phyloP scores from a whole-genome alignment of 257 asterid genomes.

The Anisodus tanguticus region DNA sequence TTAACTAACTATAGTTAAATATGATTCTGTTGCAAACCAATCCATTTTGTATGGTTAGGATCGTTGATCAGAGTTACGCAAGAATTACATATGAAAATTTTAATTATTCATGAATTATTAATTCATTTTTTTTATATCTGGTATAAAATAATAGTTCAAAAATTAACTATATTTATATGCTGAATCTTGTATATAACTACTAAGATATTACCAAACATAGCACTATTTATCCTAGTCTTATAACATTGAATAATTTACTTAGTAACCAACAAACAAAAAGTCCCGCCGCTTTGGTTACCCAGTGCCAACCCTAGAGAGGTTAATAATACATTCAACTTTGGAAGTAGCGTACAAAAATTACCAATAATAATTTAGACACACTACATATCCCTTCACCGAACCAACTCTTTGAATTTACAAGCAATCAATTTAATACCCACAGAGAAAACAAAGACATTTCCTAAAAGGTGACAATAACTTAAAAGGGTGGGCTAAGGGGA shows the following conservation, averaged over 20 bases:
- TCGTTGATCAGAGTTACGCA: too few relatives aligned
- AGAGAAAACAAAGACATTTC: background rate
- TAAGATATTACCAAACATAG: too few relatives aligned
- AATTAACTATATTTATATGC: too few relatives aligned
- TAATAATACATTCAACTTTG: background rate
- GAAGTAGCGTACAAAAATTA: background rate
- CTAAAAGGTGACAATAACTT: constrained; percentile 14
- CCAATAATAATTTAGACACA: background rate
- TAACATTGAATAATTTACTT: background rate
- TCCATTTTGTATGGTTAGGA: too few relatives aligned
- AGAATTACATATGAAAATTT: too few relatives aligned
- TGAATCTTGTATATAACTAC: too few relatives aligned
- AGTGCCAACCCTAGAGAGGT: background rate
- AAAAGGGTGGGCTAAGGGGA: background rate
- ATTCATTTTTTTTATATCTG: too few relatives aligned
- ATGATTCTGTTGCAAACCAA: too few relatives aligned
- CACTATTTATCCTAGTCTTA: too few relatives aligned
- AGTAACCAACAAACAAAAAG: background rate
- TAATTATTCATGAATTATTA: too few relatives aligned
- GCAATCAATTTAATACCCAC: background rate
- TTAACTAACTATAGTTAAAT: too few relatives aligned
- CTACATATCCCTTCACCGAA: background rate
- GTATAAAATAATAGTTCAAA: too few relatives aligned
- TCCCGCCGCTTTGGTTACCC: background rate
- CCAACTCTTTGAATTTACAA: background rate